These are phyloP conservation scores for Flaveria robusta DNA, from an alignment of 129 eudicot genomes.

Conservation along the genomic window DNA sequence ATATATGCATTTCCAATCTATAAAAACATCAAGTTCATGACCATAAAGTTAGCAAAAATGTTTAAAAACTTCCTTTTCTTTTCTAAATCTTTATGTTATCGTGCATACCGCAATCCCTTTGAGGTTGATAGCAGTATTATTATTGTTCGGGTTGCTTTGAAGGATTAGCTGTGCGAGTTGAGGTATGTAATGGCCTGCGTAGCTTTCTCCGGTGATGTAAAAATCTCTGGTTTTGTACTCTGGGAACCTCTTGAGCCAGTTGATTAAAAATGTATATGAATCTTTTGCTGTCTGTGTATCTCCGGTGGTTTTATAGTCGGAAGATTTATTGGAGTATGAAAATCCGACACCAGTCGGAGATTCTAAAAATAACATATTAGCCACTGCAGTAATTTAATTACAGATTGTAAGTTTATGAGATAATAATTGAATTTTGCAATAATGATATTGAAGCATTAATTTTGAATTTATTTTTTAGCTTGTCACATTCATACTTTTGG, in stretches of 20 bases:
- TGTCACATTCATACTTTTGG: neutral
- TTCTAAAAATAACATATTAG: conserved; percentile 79
- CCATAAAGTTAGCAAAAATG: neutral
- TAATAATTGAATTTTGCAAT: neutral
- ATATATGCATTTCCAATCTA: conserved; percentile 66
- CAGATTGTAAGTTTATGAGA: neutral
- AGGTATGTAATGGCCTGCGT: conserved; percentile 66
- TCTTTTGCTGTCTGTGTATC: conserved; percentile 68
- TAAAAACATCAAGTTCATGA: neutral
- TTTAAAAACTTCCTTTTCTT: too few species aligned
- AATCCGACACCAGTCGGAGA: conserved; percentile 98
- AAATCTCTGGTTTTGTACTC: conserved; percentile 68
- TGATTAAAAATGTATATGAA: conserved; percentile 52
- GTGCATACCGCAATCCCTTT: conserved; percentile 62
- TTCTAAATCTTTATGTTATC: neutral
- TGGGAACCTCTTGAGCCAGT: conserved; percentile 75
- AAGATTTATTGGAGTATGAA: conserved; percentile 81
- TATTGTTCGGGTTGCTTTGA: conserved; percentile 29
- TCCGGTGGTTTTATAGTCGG: conserved; percentile 45
- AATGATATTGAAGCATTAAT: neutral
- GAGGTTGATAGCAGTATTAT: conserved; percentile 45
- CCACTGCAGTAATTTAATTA: conserved; percentile 49
- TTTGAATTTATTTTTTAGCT: neutral
- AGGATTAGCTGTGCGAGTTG: conserved; percentile 45
- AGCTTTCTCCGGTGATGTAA: conserved; percentile 83